A percentile compares a stretch with the other conserved stretches of the same genome.
These are phyloP conservation scores for Pseudocercospora eumusae DNA, from an alignment of 2,329 filamentous ascomycete genomes.

Conservation along the genomic window DNA sequence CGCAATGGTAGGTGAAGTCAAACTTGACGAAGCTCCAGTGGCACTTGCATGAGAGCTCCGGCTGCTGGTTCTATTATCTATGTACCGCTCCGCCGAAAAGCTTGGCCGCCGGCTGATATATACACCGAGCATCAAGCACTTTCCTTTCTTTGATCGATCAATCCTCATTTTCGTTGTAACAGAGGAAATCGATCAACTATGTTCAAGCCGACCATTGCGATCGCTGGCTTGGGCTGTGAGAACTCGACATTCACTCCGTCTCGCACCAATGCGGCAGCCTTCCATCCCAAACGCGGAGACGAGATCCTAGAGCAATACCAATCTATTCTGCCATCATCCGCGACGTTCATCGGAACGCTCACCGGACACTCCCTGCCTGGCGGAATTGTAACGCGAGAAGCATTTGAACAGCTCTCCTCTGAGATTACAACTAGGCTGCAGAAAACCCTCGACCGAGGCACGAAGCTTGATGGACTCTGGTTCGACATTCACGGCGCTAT, in stretches of 20 bases:
- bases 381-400: constrained; percentile 24
- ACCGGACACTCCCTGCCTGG: constrained; percentile 26
- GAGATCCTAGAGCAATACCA: constrained; percentile 17
- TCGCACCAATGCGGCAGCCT: constrained; percentile 17
- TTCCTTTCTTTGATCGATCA: neutral
- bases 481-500: constrained; percentile 31
- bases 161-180: too few species aligned
- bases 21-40: neutral
- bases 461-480: constrained; percentile 25
- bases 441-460: neutral
- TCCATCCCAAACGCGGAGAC: constrained; percentile 20
- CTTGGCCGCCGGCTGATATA: constrained; percentile 5
- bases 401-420: constrained; percentile 24
- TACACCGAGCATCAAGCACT: neutral
- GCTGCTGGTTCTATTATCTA: neutral
- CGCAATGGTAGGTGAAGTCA: neutral
- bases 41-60: neutral
- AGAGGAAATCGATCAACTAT: neutral
- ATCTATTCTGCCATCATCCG: constrained; percentile 15
- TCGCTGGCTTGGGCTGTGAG: constrained; percentile 24
- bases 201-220: constrained; percentile 18
- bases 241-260: constrained; percentile 25
- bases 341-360: constrained; percentile 23
- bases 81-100: neutral
- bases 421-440: constrained; percentile 21